Conservation (phyloP, 2,329 filamentous ascomycete genomes). For the Penicillium hordei region DNA sequence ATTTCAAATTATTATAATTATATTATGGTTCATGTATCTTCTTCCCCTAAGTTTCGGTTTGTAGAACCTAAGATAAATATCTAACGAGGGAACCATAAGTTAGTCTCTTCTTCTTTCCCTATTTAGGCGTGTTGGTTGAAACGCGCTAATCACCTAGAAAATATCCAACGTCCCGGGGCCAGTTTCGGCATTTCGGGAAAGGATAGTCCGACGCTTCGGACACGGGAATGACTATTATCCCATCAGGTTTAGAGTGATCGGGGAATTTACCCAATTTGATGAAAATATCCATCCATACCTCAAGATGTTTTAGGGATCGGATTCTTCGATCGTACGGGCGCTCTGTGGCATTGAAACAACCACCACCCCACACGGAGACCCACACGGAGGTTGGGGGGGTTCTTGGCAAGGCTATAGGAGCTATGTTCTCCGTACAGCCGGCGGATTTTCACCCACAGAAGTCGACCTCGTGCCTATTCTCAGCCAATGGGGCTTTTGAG, state of each 20-base stretch:
- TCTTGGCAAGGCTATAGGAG: constrained; percentile 7
- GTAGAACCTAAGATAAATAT: background rate
- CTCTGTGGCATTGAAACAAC: constrained; percentile 9
- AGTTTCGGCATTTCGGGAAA: background rate
- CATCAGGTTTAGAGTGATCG: background rate
- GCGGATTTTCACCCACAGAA: background rate
- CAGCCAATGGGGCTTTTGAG: background rate
- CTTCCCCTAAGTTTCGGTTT: too few relatives aligned
- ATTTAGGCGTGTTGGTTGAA: background rate
- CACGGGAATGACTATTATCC: background rate
- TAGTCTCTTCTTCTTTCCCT: background rate
- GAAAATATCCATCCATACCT: background rate
- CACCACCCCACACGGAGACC: constrained; percentile 9
- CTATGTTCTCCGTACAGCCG: background rate
- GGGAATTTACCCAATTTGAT: background rate
- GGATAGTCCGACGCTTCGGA: background rate
- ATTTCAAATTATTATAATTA: too few relatives aligned
- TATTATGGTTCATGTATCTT: background rate
- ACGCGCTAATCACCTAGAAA: too few relatives aligned
- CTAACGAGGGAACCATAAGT: background rate
- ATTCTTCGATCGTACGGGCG: background rate
- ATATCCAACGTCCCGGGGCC: background rate
- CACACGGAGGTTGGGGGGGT: constrained; percentile 13
- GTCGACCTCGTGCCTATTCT: background rate
- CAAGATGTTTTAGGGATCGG: background rate